Conservation (phyloP, 2,329 filamentous ascomycete species). For the Sphaerulina populicola region DNA sequence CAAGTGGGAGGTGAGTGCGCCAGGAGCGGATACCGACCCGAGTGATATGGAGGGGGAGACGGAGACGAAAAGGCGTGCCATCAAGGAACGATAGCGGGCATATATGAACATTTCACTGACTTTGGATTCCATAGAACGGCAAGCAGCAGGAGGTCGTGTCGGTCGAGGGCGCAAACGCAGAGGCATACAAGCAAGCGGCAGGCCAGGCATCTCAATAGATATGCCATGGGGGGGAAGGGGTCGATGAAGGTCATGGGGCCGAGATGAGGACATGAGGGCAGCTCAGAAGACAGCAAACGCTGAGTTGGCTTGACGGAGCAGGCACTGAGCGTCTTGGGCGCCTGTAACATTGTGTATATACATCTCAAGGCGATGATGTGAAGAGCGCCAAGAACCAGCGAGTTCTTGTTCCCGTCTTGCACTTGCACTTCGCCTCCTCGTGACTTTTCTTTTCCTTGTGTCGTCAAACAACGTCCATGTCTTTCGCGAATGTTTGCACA, state of each 20-base stretch:
- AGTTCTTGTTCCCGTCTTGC: background rate
- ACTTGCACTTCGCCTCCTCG: background rate
- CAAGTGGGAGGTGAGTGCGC: constrained; percentile 81
- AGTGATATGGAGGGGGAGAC: constrained; percentile 35
- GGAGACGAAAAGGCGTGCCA: background rate
- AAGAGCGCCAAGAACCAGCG: background rate
- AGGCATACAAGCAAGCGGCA: constrained; percentile 39
- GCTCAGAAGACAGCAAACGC: background rate
- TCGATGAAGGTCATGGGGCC: background rate
- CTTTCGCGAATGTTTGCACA: background rate
- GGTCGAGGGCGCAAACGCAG: constrained; percentile 51
- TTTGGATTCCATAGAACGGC: constrained; percentile 61
- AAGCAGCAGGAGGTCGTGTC: constrained; percentile 83
- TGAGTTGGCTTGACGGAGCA: background rate
- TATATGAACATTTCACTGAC: constrained; percentile 17
- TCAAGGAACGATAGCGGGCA: background rate
- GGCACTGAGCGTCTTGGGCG: constrained; percentile 5
- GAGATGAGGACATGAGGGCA: background rate
- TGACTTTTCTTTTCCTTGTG: background rate
- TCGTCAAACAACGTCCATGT: background rate
- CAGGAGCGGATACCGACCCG: constrained; percentile 63
- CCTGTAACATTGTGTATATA: constrained; percentile 25
- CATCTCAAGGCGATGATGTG: constrained; percentile 1
- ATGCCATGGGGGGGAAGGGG: constrained; percentile 31
- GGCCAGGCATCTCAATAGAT: constrained; percentile 25